Percentiles rank a stretch among this genome's conserved stretches.
Conservation (phyloP, 2,329 filamentous ascomycete species). For the Rachicladosporium sp. region DNA sequence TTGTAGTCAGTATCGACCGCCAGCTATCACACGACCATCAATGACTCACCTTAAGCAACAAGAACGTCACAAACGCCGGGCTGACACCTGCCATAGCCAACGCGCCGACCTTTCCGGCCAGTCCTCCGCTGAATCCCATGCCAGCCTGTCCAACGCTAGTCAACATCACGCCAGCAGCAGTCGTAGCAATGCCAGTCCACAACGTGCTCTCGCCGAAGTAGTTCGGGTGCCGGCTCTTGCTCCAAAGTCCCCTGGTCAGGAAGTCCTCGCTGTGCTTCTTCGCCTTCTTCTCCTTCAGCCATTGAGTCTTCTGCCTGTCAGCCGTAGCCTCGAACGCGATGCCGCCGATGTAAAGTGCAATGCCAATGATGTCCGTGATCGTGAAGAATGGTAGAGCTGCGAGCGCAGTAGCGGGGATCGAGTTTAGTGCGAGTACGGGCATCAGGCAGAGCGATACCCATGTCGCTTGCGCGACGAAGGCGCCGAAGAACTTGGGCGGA, state of each 20-base stretch:
- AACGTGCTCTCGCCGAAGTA: conserved; percentile 62
- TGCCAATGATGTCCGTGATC: conserved; percentile 44
- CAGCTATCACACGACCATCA: not conserved
- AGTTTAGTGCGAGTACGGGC: conserved; percentile 52
- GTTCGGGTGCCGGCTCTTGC: conserved; percentile 51
- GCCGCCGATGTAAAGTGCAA: conserved; percentile 47
- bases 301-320: conserved; percentile 51
- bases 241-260: conserved; percentile 51
- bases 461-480: conserved; percentile 49
- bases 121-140: conserved; percentile 41
- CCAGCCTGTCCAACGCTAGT: conserved; percentile 43
- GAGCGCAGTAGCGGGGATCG: conserved; percentile 43
- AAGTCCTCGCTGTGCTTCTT: conserved; percentile 59
- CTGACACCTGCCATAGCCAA: conserved; percentile 43
- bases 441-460: conserved; percentile 58
- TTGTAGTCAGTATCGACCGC: conserved; percentile 1
- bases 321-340: conserved; percentile 49
- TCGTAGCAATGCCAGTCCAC: conserved; percentile 55
- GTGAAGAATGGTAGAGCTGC: conserved; percentile 38
- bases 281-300: conserved; percentile 47
- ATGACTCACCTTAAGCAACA: conserved; percentile 47
- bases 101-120: conserved; percentile 32
- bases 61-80: conserved; percentile 51
- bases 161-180: conserved; percentile 45
- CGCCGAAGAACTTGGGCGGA: conserved; percentile 41